Evolutionary conservation across 352 stramenopile genomes (phyloP), one percentile per base, ranked within the genome.

Genomic region (Phytopythium chamaehyphon): DNA sequence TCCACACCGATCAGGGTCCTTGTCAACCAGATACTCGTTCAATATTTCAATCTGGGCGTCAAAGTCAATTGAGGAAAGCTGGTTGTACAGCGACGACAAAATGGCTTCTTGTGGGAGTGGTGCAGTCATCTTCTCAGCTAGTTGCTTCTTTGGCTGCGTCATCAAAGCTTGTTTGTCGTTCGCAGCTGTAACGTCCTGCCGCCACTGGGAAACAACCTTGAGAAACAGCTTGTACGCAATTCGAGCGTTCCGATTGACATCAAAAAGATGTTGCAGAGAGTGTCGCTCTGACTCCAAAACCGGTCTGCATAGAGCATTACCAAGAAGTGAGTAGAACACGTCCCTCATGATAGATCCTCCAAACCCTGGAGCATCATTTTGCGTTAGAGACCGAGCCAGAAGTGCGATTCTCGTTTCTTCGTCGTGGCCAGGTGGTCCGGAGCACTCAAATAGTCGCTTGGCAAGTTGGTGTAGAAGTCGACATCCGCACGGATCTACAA

Each of bases 181-280:
- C 21, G 35, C 6, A 26, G 31, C 14, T 11, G 33, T 0, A n/a
- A 7, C 14, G 14, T 33, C 28, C 28, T 33, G 5, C 5, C 35
- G 58, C 74, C 72, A 86, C 47, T 88, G 79, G 9, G 73, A 77
- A 15, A 90, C 73, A 1, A 79, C 73, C 49, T 90, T 90, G 18
- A 93, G 54, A 24, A 90, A 90, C 1, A 93, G 58, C 39, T 77
- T 81, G 51, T 79, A 90, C 5, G 83, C 82, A 31, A 93, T 74
- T 35, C 61, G 58, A 2, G 64, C 68, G 44, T 86, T 57, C 0
- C 78, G 67, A 37, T 71, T 69, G 8, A 90, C 73, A 52, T 91
- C 80, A 45, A 93, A 93, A 44, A 93, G 64, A 53, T 84, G 68
- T 31, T 74, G 58, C 2, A 91, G 64, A 3, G 66, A 73, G 21